Evolutionary conservation across 1,284 basidiomycete genomes (phyloP).

Genomic region (Ustilago curta): DNA sequence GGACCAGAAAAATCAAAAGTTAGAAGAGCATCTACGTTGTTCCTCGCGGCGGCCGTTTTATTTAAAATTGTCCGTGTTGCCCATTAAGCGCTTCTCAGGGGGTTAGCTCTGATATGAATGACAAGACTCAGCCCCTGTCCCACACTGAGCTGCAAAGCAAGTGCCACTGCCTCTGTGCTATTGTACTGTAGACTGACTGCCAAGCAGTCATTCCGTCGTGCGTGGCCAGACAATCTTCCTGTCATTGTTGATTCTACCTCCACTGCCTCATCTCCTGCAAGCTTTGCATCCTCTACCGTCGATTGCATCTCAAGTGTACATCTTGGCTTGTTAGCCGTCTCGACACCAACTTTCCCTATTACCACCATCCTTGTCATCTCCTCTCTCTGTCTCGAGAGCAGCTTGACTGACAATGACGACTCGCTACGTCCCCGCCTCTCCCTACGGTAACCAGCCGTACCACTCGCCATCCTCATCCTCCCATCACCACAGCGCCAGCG

Average conservation of each 20-base stretch:
- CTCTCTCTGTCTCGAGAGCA: neutral
- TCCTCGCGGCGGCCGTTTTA: constrained; percentile 9
- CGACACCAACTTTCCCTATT: neutral
- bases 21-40: constrained; percentile 16
- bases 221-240: too few species aligned
- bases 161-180: neutral
- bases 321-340: too few species aligned
- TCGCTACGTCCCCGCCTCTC: constrained; percentile 10
- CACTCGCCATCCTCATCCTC: constrained; percentile 20
- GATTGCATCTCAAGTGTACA: too few species aligned
- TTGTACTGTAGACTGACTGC: neutral
- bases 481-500: constrained; percentile 4
- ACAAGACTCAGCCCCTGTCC: neutral
- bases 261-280: too few species aligned
- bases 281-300: too few species aligned
- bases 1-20: constrained; percentile 1
- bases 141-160: too few species aligned
- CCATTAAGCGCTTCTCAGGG: neutral
- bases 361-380: constrained; percentile 5
- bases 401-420: constrained; percentile 4
- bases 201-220: constrained; percentile 4
- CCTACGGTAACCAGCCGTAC: constrained; percentile 3
- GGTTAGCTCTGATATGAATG: neutral
- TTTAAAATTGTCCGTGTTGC: neutral
- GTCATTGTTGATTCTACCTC: too few species aligned